Evolutionary conservation across 805 yeast genomes (phyloP).

Genomic region (Candida methanosorbosa): DNA sequence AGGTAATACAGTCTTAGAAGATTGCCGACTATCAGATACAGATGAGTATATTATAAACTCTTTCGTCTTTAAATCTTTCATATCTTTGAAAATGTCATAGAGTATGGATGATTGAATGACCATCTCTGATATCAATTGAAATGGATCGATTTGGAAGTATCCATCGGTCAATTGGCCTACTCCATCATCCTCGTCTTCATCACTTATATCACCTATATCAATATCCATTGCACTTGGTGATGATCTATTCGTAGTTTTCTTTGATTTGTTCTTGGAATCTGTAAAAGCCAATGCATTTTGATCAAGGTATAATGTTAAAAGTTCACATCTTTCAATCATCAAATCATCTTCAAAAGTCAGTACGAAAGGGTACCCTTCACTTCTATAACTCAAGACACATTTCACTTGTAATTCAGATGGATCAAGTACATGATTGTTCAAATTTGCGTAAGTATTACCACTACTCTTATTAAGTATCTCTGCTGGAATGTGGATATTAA

Average conservation of each 20-base stretch:
- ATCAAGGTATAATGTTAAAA: slow-evolving; percentile 33
- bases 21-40: too few relatives aligned
- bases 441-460: slow-evolving; percentile 1
- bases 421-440: slow-evolving; percentile 17
- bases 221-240: too few relatives aligned
- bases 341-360: slow-evolving; percentile 45
- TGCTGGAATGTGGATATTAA: slow-evolving; percentile 29
- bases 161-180: slow-evolving; percentile 18
- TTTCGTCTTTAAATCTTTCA: slow-evolving; percentile 45
- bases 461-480: slow-evolving; percentile 1
- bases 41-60: slow-evolving; percentile 40
- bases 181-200: slow-evolving; percentile 13
- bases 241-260: background rate
- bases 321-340: slow-evolving; percentile 48
- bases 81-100: slow-evolving; percentile 45
- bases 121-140: slow-evolving; percentile 38
- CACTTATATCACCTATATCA: slow-evolving; percentile 26
- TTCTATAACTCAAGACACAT: slow-evolving; percentile 42
- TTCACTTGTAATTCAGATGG: slow-evolving; percentile 23
- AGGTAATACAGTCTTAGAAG: too few relatives aligned
- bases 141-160: slow-evolving; percentile 27
- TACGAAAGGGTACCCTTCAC: slow-evolving; percentile 44
- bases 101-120: slow-evolving; percentile 44
- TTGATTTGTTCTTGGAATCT: background rate
- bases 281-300: too few relatives aligned